phyloP scores from a whole-genome alignment of 2,329 filamentous ascomycete species.

The Microcyclospora pomicola region DNA sequence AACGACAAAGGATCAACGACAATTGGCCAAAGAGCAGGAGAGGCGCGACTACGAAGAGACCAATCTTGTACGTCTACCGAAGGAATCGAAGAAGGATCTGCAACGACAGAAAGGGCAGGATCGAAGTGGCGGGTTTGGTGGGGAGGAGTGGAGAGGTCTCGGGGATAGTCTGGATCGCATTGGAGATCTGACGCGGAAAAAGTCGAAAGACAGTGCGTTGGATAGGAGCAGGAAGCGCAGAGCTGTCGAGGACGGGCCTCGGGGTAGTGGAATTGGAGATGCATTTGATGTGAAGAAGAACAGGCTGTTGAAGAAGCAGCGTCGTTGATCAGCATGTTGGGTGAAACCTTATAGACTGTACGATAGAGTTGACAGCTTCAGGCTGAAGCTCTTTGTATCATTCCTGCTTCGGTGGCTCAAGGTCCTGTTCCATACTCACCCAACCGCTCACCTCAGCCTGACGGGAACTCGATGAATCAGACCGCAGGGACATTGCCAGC shows the following conservation, averaged over 20 bases:
- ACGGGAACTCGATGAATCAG: too few relatives aligned
- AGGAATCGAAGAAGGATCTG: conserved; percentile 71
- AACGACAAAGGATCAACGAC: conserved; percentile 59
- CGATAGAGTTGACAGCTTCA: too few relatives aligned
- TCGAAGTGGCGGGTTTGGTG: conserved; percentile 54
- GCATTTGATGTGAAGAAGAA: conserved; percentile 58
- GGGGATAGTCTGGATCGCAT: conserved; percentile 80
- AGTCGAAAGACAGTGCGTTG: conserved; percentile 44
- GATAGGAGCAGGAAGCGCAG: conserved; percentile 83
- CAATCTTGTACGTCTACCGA: conserved; percentile 79
- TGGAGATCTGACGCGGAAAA: conserved; percentile 63
- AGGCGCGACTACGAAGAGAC: conserved; percentile 76
- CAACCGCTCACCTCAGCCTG: too few relatives aligned
- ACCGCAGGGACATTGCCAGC: too few relatives aligned
- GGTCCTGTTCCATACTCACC: too few relatives aligned
- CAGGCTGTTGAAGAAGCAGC: conserved; percentile 28
- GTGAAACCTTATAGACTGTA: too few relatives aligned
- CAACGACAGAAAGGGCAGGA: conserved; percentile 44
- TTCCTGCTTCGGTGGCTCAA: too few relatives aligned
- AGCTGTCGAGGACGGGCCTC: conserved; percentile 55
- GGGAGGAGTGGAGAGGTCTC: conserved; percentile 83
- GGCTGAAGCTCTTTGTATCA: too few relatives aligned
- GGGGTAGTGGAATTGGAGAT: conserved; percentile 60
- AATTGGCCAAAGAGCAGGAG: conserved; percentile 67
- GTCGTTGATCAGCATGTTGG: conserved; percentile 13